Percentiles rank a stretch among this genome's conserved stretches.
Conservation (phyloP, 228 moss, liverwort and hornwort genomes). For the Sphagnum fallax region DNA sequence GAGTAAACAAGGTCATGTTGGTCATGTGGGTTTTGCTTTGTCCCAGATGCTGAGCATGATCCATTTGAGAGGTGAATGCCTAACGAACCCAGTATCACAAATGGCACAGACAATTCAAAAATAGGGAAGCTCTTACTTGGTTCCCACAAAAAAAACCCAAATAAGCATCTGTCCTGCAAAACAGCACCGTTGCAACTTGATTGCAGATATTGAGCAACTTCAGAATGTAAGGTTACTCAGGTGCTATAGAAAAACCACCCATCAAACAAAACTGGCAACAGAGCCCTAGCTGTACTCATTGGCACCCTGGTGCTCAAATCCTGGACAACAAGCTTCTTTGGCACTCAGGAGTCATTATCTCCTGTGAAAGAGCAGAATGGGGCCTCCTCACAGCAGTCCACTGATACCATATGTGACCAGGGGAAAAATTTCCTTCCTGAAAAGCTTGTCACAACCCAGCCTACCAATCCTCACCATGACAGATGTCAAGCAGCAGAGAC, state of each 20-base stretch:
- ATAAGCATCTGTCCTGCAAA: conserved; percentile 38
- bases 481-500: conserved; percentile 1
- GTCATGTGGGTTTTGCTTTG: too few relatives aligned
- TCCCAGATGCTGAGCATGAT: too few relatives aligned
- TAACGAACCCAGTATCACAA: background rate
- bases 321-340: conserved; percentile 40
- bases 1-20: too few relatives aligned
- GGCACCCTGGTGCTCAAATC: conserved; percentile 47
- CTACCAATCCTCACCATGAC: conserved; percentile 13
- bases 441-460: conserved; percentile 5
- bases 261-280: conserved; percentile 37
- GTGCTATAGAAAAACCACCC: conserved; percentile 34
- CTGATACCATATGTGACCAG: conserved; percentile 31
- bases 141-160: background rate
- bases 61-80: too few relatives aligned
- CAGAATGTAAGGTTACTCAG: conserved; percentile 40
- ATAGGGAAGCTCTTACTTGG: background rate
- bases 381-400: conserved; percentile 68
- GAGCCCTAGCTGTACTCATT: conserved; percentile 61
- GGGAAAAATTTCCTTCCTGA: conserved; percentile 11
- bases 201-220: conserved; percentile 58
- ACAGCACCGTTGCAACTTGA: conserved; percentile 59
- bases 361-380: conserved; percentile 19
- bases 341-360: conserved; percentile 24
- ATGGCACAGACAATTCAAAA: background rate